Conservation (phyloP, 257 asterid genomes). For the Buddleja alternifolia region DNA sequence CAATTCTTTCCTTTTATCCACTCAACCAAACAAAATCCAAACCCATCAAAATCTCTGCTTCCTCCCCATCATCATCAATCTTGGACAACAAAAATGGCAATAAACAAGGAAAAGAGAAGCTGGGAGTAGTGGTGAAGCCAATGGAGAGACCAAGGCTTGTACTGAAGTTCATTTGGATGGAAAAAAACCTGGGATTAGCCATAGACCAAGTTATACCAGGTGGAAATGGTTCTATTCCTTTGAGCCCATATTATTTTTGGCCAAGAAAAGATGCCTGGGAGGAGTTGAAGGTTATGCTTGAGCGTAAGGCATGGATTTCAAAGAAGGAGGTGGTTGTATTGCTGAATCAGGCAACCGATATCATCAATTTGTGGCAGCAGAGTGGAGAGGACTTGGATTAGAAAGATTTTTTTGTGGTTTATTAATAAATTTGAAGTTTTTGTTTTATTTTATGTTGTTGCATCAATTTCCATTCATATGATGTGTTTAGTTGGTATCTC, state of each 20-base stretch:
- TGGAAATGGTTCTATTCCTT: slow-evolving; percentile 50
- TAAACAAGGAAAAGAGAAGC: slow-evolving; percentile 32
- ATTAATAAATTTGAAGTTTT: no score
- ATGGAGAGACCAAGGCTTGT: slow-evolving; percentile 51
- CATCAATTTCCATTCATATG: no score
- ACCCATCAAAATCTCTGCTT: slow-evolving; percentile 19
- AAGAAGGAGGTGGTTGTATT: slow-evolving; percentile 39
- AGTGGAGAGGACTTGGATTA: slow-evolving; percentile 28
- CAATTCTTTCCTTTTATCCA: background rate
- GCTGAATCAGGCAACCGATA: slow-evolving; percentile 58
- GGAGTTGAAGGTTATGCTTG: slow-evolving; percentile 47
- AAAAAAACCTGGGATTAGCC: slow-evolving; percentile 53
- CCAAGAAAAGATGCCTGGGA: slow-evolving; percentile 62
- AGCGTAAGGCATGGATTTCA: slow-evolving; percentile 52
- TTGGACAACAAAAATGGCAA: background rate
- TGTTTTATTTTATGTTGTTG: no score
- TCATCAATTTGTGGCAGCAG: slow-evolving; percentile 57
- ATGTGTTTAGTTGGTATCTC: no score
- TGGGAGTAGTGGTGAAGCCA: slow-evolving; percentile 52
- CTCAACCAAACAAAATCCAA: background rate
- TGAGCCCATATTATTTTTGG: slow-evolving; percentile 56
- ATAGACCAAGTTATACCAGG: slow-evolving; percentile 49
- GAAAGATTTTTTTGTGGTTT: background rate
- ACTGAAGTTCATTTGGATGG: slow-evolving; percentile 58
- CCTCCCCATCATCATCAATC: slow-evolving; percentile 27